A percentile compares a stretch with the other conserved stretches of the same genome.
These are phyloP conservation scores for Sugiyamaella valdiviana DNA, from an alignment of 805 yeast species.

Conservation along the genomic window DNA sequence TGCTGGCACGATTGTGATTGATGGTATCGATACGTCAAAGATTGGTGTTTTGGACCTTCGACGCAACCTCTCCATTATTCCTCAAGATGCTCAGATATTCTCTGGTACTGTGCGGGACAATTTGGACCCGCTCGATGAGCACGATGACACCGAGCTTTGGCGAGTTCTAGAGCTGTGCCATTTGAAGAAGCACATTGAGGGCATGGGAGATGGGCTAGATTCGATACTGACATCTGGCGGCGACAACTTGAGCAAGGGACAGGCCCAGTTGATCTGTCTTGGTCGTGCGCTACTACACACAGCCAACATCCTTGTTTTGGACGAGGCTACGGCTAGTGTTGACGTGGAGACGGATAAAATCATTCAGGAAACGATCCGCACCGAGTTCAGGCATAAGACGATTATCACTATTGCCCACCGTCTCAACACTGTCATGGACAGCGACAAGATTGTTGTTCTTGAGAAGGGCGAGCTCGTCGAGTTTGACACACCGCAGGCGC, in stretches of 20 bases:
- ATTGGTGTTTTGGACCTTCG: conserved; percentile 51
- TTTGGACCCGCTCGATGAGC: conserved; percentile 52
- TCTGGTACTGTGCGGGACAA: conserved; percentile 54
- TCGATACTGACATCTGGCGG: conserved; percentile 61
- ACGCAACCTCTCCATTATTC: conserved; percentile 52
- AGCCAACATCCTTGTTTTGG: conserved; percentile 61
- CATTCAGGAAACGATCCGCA: conserved; percentile 65
- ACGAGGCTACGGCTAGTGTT: conserved; percentile 75
- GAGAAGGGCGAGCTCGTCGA: conserved; percentile 63
- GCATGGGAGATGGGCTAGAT: conserved; percentile 42
- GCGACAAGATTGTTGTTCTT: conserved; percentile 62
- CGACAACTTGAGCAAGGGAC: conserved; percentile 70
- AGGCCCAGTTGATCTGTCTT: conserved; percentile 68
- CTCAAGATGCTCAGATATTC: conserved; percentile 62
- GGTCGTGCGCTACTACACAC: conserved; percentile 67
- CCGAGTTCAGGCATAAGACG: conserved; percentile 58
- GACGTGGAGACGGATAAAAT: conserved; percentile 70
- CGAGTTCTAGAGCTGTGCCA: conserved; percentile 47
- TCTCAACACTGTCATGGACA: conserved; percentile 69
- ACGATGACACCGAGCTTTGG: conserved; percentile 49
- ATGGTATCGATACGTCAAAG: conserved; percentile 45
- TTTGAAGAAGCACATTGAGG: conserved; percentile 43
- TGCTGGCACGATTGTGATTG: conserved; percentile 46
- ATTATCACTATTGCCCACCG: conserved; percentile 79
- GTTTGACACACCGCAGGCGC: conserved; percentile 58